Conservation (phyloP, 73 alveolate species). For the Durusdinium trenchii region DNA sequence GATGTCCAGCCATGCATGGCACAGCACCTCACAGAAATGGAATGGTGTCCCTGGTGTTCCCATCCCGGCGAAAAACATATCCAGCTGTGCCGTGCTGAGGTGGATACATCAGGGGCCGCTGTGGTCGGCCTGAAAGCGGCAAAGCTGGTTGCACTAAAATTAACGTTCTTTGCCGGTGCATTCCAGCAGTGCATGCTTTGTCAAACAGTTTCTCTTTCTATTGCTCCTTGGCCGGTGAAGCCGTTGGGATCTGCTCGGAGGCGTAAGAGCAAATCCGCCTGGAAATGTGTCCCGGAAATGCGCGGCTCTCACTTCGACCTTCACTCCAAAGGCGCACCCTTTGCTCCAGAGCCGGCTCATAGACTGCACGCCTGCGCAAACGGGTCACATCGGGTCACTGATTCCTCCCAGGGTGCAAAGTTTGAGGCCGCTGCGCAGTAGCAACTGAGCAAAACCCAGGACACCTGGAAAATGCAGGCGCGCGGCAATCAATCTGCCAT, state of each 20-base stretch:
- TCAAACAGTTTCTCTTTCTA: too few relatives aligned
- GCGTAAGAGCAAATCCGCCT: constrained; percentile 27
- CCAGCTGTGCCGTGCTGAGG: not conserved
- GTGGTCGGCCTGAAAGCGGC: constrained; percentile 6
- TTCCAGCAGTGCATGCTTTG: not conserved
- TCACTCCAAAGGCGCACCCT: constrained; percentile 11
- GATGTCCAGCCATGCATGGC: constrained; percentile 69
- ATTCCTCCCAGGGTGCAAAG: not conserved
- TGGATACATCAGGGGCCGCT: constrained; percentile 43
- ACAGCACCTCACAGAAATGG: constrained; percentile 36
- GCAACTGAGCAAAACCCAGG: constrained; percentile 39
- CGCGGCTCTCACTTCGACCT: not conserved
- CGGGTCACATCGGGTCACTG: not conserved
- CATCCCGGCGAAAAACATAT: not conserved
- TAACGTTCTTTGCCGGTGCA: too few relatives aligned
- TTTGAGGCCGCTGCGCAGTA: constrained; percentile 4
- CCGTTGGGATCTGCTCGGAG: not conserved
- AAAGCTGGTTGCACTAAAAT: not conserved
- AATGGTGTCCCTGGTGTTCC: not conserved
- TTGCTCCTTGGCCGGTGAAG: not conserved
- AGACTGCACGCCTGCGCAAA: constrained; percentile 42
- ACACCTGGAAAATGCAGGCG: not conserved
- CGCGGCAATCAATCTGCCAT: too few relatives aligned
- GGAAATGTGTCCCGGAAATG: not conserved
- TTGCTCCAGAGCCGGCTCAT: constrained; percentile 65